These are phyloP conservation scores for Prunella vulgaris DNA, from an alignment of 257 asterid species.

Conservation along the genomic window DNA sequence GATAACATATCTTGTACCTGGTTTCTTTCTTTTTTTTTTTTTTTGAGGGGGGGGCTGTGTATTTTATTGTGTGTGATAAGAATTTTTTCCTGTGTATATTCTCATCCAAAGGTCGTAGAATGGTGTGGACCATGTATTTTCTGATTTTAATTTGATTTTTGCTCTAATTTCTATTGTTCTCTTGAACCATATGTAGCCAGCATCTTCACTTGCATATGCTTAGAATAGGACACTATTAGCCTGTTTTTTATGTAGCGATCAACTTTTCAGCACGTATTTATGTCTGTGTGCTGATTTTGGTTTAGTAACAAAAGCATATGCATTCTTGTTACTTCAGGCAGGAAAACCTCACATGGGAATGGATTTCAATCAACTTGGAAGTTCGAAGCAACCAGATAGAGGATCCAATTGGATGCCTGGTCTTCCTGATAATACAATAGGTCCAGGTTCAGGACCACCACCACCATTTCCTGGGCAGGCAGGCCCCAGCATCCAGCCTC, in stretches of 20 bases:
- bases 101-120: neutral
- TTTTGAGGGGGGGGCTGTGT: too few relatives aligned
- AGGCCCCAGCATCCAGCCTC: constrained; percentile 66
- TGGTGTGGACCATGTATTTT: neutral
- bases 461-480: constrained; percentile 50
- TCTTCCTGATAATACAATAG: constrained; percentile 41
- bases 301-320: too few relatives aligned
- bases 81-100: neutral
- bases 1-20: constrained; percentile 1
- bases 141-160: neutral
- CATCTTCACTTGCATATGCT: neutral
- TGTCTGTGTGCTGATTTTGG: too few relatives aligned
- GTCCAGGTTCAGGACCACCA: constrained; percentile 59
- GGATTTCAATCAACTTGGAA: constrained; percentile 71
- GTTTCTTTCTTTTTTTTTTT: neutral
- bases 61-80: neutral
- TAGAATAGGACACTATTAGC: neutral
- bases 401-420: constrained; percentile 62
- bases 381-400: constrained; percentile 64
- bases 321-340: constrained; percentile 39
- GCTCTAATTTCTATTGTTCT: neutral
- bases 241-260: neutral
- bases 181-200: neutral
- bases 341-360: constrained; percentile 69
- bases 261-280: constrained; percentile 1